phyloP scores from a whole-genome alignment of 108 stramenopile species.

The Schizochytrium sp. region DNA sequence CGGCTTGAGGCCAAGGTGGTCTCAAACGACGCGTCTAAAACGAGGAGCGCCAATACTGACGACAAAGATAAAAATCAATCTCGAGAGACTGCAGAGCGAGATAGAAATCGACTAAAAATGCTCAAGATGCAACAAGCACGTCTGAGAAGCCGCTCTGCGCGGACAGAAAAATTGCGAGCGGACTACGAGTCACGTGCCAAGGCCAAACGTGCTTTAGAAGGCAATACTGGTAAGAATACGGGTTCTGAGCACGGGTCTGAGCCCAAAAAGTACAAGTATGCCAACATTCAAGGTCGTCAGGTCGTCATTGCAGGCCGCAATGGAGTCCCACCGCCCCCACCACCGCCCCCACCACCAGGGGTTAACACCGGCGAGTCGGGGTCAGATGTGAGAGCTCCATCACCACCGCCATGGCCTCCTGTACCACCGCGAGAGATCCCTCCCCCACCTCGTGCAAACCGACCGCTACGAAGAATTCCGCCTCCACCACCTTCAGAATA shows the following conservation, averaged over 20 bases:
- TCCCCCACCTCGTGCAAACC: not conserved
- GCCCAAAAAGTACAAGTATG: not conserved
- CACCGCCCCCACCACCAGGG: not conserved
- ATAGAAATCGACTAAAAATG: not conserved
- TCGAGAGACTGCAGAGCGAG: not conserved
- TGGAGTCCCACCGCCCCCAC: not conserved
- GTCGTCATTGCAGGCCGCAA: slow-evolving; percentile 6
- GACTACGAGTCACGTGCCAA: not conserved
- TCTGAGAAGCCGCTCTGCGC: not conserved
- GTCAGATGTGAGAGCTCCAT: not conserved
- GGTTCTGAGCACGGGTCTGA: not conserved
- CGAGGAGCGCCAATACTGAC: not conserved
- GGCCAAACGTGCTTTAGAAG: not conserved
- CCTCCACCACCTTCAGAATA: not conserved
- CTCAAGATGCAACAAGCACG: not conserved
- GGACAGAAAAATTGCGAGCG: not conserved
- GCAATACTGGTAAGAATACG: not conserved
- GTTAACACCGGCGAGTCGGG: no score
- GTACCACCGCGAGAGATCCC: not conserved
- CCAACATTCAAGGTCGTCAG: not conserved
- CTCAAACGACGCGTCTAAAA: not conserved
- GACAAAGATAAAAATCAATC: not conserved
- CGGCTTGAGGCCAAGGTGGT: not conserved
- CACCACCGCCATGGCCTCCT: slow-evolving; percentile 20
- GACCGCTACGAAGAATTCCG: not conserved